Percentiles rank a stretch among this genome's conserved stretches.
Conservation (phyloP, 805 yeast species). For the Saccharomyces paradoxus region DNA sequence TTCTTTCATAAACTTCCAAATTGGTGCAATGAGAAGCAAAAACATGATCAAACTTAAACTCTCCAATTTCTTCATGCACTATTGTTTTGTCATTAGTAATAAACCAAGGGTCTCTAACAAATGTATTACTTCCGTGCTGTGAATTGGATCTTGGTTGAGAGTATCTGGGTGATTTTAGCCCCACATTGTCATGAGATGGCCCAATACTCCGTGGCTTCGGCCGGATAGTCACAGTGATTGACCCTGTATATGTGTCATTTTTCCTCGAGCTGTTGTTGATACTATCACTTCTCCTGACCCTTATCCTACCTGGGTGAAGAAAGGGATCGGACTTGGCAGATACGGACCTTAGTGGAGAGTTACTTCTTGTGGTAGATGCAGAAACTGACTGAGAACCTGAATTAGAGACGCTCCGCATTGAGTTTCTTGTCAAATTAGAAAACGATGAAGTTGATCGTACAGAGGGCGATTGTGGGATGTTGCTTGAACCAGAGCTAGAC, state of each 20-base stretch:
- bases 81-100: conserved; percentile 29
- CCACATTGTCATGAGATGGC: conserved; percentile 9
- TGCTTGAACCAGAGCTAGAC: conserved; percentile 2
- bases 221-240: conserved; percentile 68
- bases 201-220: conserved; percentile 47
- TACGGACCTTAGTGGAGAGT: conserved; percentile 2
- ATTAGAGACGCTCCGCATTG: background rate
- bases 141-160: conserved; percentile 2
- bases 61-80: conserved; percentile 52
- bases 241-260: conserved; percentile 46
- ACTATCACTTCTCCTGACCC: background rate
- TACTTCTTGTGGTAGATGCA: conserved; percentile 1
- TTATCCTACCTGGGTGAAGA: conserved; percentile 1
- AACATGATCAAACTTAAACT: conserved; percentile 72
- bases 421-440: conserved; percentile 9
- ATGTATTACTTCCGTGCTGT: background rate
- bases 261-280: background rate
- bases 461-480: conserved; percentile 15
- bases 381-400: conserved; percentile 1
- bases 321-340: conserved; percentile 4
- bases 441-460: conserved; percentile 14
- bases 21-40: conserved; percentile 52
- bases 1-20: conserved; percentile 47
- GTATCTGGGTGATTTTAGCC: conserved; percentile 4
- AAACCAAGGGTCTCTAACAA: conserved; percentile 26